phyloP scores from a whole-genome alignment of 768 basidiomycete genomes.

The Favolaschia claudopus region DNA sequence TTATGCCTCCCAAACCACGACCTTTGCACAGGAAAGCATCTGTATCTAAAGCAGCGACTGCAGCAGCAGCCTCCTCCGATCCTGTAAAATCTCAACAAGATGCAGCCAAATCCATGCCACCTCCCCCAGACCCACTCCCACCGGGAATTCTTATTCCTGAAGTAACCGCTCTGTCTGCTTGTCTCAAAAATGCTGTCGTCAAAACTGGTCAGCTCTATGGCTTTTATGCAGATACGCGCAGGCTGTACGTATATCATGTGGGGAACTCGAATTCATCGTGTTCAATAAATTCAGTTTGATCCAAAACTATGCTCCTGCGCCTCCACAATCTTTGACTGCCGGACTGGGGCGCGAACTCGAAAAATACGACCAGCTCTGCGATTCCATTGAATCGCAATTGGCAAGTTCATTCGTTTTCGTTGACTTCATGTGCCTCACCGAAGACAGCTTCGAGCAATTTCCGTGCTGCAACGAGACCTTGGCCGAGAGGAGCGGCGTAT shows the following conservation, averaged over 20 bases:
- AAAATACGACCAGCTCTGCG: constrained; percentile 82
- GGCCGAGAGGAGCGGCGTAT: constrained; percentile 65
- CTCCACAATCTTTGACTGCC: constrained; percentile 69
- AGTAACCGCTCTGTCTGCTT: constrained; percentile 60
- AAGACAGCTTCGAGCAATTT: constrained; percentile 70
- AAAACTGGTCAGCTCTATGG: constrained; percentile 76
- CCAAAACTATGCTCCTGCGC: constrained; percentile 61
- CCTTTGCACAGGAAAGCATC: constrained; percentile 35
- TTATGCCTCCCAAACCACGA: constrained; percentile 56
- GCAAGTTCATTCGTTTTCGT: constrained; percentile 47
- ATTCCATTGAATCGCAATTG: constrained; percentile 76
- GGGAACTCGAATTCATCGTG: background rate
- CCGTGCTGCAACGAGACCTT: constrained; percentile 75
- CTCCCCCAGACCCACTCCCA: constrained; percentile 56
- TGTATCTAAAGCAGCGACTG: constrained; percentile 29
- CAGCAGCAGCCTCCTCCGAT: constrained; percentile 28
- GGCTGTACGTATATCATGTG: constrained; percentile 59
- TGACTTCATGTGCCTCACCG: background rate
- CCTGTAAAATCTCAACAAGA: constrained; percentile 39
- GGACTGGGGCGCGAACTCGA: constrained; percentile 78
- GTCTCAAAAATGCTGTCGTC: constrained; percentile 73
- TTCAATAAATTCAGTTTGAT: constrained; percentile 53
- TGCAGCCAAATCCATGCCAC: constrained; percentile 60
- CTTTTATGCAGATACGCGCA: constrained; percentile 70
- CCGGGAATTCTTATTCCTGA: constrained; percentile 68